Percentiles rank a stretch among this genome's conserved stretches.
Evolutionary conservation across 2,329 filamentous ascomycete species (phyloP).

Genomic region (Colletotrichum costaricense): DNA sequence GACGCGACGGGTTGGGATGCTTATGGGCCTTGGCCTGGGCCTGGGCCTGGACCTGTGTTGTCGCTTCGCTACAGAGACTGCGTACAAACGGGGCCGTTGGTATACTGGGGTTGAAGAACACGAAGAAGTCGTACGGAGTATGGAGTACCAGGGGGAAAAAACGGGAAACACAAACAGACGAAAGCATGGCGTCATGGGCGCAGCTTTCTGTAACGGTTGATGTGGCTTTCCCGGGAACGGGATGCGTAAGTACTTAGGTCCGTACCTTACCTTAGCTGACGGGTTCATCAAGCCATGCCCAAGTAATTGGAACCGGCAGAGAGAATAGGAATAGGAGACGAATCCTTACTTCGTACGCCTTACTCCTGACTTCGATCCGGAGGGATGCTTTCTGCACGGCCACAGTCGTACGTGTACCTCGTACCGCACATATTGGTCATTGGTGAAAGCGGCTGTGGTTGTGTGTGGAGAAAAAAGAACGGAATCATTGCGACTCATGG

Average conservation of each 20-base stretch:
- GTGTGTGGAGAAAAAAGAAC: background rate
- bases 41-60: background rate
- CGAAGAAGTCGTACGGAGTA: background rate
- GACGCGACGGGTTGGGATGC: background rate
- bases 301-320: background rate
- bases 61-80: background rate
- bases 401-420: background rate
- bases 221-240: too few species aligned
- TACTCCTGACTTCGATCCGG: background rate
- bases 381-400: background rate
- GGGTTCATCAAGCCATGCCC: background rate
- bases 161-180: background rate
- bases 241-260: too few species aligned
- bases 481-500: constrained; percentile 7
- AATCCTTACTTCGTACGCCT: background rate
- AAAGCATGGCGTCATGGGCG: background rate
- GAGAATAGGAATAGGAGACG: background rate
- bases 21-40: background rate
- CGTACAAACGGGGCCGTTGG: background rate
- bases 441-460: background rate
- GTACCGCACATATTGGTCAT: too few species aligned
- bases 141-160: background rate
- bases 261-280: too few species aligned
- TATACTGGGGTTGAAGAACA: background rate
- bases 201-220: too few species aligned